These are phyloP conservation scores for Endoconidiophora laricicola DNA, from an alignment of 2,329 filamentous ascomycete genomes.

Conservation along the genomic window DNA sequence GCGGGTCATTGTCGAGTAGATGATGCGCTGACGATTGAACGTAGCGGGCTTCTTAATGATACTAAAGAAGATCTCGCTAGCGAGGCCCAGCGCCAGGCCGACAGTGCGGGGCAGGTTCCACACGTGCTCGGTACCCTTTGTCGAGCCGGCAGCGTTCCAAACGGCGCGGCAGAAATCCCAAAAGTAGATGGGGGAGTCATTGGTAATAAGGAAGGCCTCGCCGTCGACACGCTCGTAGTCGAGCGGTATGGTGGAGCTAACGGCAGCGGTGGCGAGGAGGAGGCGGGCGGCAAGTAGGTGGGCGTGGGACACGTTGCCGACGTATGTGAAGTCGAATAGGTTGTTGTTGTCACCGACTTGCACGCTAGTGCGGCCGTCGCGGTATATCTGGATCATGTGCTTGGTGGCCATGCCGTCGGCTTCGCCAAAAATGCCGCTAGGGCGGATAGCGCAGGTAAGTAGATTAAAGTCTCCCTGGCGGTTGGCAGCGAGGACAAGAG, in stretches of 20 bases:
- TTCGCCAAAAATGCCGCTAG: conserved; percentile 80
- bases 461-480: conserved; percentile 40
- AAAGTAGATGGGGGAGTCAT: conserved; percentile 76
- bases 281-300: conserved; percentile 67
- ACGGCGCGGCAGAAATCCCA: conserved; percentile 74
- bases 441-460: conserved; percentile 66
- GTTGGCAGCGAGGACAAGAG: conserved; percentile 63
- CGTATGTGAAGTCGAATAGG: conserved; percentile 49
- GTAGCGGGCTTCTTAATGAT: conserved; percentile 36
- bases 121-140: conserved; percentile 34
- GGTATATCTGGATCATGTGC: conserved; percentile 56
- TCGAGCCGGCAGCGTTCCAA: conserved; percentile 46
- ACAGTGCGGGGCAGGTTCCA: conserved; percentile 37
- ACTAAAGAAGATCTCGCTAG: conserved; percentile 35
- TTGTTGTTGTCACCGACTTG: conserved; percentile 59
- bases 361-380: conserved; percentile 51
- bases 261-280: conserved; percentile 41
- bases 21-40: conserved; percentile 42
- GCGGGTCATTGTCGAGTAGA: conserved; percentile 56
- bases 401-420: conserved; percentile 65
- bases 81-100: conserved; percentile 34
- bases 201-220: conserved; percentile 79
- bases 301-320: conserved; percentile 51
- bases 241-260: conserved; percentile 41
- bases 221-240: conserved; percentile 64